A percentile compares a stretch with the other conserved stretches of the same genome.
phyloP scores from a whole-genome alignment of 305 asterid genomes.

The Coffea humblotiana region DNA sequence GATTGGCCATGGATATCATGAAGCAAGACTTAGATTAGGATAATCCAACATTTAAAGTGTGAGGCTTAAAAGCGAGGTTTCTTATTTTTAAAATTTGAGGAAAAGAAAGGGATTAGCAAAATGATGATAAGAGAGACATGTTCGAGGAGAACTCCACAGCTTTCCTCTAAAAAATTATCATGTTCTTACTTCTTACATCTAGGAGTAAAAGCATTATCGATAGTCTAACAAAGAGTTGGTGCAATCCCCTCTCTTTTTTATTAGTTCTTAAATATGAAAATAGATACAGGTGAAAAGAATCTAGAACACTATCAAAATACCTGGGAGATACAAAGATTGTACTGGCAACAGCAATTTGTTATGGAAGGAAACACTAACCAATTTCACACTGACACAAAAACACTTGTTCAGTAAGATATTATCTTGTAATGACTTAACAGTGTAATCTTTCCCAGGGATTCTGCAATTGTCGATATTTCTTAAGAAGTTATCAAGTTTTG shows the following conservation, averaged over 20 bases:
- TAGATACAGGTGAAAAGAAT: background rate
- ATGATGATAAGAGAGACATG: background rate
- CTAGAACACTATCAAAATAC: background rate
- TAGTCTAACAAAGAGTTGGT: background rate
- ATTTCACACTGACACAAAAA: background rate
- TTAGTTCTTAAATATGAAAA: background rate
- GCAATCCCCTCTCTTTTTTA: background rate
- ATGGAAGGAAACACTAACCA: background rate
- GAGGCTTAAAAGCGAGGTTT: background rate
- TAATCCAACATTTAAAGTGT: background rate
- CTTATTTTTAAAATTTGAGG: background rate
- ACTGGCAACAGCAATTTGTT: background rate
- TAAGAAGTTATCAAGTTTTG: background rate
- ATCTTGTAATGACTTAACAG: background rate
- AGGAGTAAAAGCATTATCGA: background rate
- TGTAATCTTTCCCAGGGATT: background rate
- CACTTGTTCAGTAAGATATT: background rate
- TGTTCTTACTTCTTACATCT: background rate
- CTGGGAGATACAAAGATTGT: background rate
- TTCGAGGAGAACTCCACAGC: background rate
- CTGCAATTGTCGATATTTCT: background rate
- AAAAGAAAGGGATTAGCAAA: background rate
- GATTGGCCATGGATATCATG: background rate
- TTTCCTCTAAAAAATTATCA: background rate
- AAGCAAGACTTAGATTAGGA: background rate